Evolutionary conservation across 805 yeast species (phyloP), one percentile per base, ranked within the genome.

Genomic region (Lipomyces oligophaga): DNA sequence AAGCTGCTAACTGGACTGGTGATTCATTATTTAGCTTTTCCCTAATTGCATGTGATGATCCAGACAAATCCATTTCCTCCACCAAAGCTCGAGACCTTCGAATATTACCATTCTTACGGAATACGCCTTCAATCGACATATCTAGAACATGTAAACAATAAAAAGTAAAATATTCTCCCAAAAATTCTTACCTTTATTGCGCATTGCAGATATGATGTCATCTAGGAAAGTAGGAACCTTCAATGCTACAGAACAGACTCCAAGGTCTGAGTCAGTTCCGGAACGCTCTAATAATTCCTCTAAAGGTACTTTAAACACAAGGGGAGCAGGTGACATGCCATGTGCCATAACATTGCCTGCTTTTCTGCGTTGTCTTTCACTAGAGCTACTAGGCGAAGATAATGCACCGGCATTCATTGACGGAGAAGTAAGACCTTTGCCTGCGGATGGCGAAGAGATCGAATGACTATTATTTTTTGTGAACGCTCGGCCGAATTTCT

Each of bases 51-150:
- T 20, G n/a, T 16, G 38, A 11, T 7, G 35, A 26, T 57, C 81
- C 80, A 1, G 96, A 95, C 36, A 74, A 70, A 66, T 93, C 93
- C 55, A 90, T 82, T 38, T 71, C 75, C 43, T 79, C 86, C 0
- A 87, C 77, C 47, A 89, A 68, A 55, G 81, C 85, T 57, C 83
- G 78, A 41, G 90, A 70, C 36, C 85, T 76, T 58, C 88, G 80
- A 61, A 93, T 89, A 63, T 93, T 93, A 60, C 99, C 99, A 63
- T 93, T 93, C 62, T 89, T 83, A 60, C 99, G 78, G 75, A 93
- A 93, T 3, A 93, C 83, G 49, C 98, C 98, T 66, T 93, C 98
- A 7, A 69, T 88, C 2, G 97, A 85, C 83, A 93, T 80, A 38
- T 54, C 58, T 50, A 20, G 22, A 15, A 32, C 30, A 19, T 25